Evolutionary conservation across 1,284 basidiomycete genomes (phyloP), one percentile per base, ranked within the genome.

Genomic region (Schizophyllum commune): DNA sequence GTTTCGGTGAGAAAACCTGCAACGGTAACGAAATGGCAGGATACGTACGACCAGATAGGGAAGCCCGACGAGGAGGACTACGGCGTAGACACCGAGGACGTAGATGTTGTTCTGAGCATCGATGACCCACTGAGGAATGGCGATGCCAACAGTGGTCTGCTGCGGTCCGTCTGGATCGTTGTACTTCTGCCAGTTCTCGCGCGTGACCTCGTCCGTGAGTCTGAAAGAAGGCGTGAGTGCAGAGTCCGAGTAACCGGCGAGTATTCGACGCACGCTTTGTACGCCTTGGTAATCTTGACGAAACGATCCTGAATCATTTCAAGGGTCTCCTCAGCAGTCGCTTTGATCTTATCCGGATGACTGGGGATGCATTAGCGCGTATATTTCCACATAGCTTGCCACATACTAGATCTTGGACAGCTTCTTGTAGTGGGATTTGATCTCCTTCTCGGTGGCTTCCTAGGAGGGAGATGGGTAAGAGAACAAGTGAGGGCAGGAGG

Each of bases 161-260:
- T 98, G 94, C 39, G 94, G 90, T 13, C 97, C 97, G 73, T 99
- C 97, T 0, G 97, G 97, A 71, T 99, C 92, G 4, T 96, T 96
- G 69, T 94, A 98, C 57, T 90, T 80, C 69, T 92, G 88, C 75
- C 89, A 89, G 74, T 99, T 99, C 70, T 92, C 87, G 57, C 95
- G 91, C 62, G 94, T 96, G 1, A 85, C 89, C 69, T 95, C 94
- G 74, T 99, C 96, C 0, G 96, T 99, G 53, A 99, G 77, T 6
- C 92, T 93, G 61, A 17, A 27, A 51, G 32, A n/a, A 55, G 17
- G 34, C 55, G 57, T 60, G 58, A 63, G 57, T 56, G 32, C 51
- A 47, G 15, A 52, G 32, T 19, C 33, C 27, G 7, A 56, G 54
- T 39, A 9, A 4, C 17, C 22, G 3, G 9, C 53, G 17, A 13